Base-by-base conservation (phyloP, 192 early-diverging fungal species). In the Geranomyces michiganensis region DNA sequence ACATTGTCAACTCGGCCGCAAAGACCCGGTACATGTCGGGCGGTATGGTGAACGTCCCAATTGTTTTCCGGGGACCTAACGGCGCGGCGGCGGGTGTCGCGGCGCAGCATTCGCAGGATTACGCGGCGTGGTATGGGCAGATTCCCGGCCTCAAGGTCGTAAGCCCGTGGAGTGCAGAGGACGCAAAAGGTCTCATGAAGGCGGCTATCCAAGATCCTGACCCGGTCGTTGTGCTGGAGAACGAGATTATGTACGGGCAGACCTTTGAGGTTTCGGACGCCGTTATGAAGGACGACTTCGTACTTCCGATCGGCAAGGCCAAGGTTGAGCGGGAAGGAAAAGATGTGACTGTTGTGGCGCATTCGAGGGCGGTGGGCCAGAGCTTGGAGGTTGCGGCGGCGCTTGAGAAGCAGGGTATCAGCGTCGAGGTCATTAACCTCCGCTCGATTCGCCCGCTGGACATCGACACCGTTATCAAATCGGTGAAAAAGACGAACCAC, bases 1-100 rank as follows among this genome's bases (percentile, higher is more conserved):
- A 99, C 78, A 91, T 99, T 67, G 88, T 99, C 81, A 99, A 99
- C 91, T 99, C 97, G 72, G 97, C 93, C 56, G 97, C 94, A 72
- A 99, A 99, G 82, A 93, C 95, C 55, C 86, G 91, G 73, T 99
- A 99, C 85, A 99, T 99, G 96, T 93, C 94, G 47, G 96, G 93
- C 56, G 95, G 92, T 43, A 84, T 82, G 21, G 89, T 93, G 31
- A 76, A 74, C 55, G 94, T 93, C 77, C 96, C 97, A 31, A 96
- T 97, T 76, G 96, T 97, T 19, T 99, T 99, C 90, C 91, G 97
- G 73, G 97, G 97, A 14, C 97, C 97, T 66, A 99, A 99, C 85
- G 97, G 97, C 72, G 94, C 93, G 29, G 95, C 97, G 58, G 91
- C 95, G 46, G 95, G 95, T 76, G 97, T 99, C 30, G 97, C 83